Conservation (phyloP, 1,284 basidiomycete species). For the Ustilago vetiveriae region DNA sequence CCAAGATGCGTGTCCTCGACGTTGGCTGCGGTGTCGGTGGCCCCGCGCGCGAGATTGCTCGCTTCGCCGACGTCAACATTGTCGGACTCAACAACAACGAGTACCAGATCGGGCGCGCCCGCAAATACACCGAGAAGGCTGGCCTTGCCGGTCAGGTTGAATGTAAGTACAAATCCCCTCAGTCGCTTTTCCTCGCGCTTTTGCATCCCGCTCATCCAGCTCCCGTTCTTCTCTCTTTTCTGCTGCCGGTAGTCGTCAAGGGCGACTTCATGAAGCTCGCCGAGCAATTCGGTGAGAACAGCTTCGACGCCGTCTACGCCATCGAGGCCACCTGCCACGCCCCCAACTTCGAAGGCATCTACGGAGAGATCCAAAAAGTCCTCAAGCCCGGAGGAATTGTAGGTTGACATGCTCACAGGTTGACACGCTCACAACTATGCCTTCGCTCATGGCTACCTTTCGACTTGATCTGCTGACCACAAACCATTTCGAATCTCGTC, state of each 20-base stretch:
- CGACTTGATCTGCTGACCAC: neutral
- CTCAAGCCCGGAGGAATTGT: conserved; percentile 96
- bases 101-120: conserved; percentile 88
- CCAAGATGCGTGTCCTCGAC: conserved; percentile 95
- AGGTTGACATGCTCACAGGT: conserved; percentile 71
- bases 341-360: conserved; percentile 93
- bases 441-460: neutral
- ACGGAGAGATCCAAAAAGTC: conserved; percentile 90
- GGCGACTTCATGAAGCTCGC: conserved; percentile 92
- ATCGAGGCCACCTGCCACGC: conserved; percentile 98
- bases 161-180: conserved; percentile 66
- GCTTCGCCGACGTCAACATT: conserved; percentile 86
- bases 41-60: conserved; percentile 92
- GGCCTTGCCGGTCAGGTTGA: conserved; percentile 81
- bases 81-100: conserved; percentile 96
- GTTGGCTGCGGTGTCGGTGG: conserved; percentile 98
- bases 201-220: neutral
- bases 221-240: neutral
- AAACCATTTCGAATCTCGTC: neutral
- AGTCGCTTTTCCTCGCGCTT: neutral
- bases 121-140: conserved; percentile 82
- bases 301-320: conserved; percentile 97
- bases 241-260: conserved; percentile 50
- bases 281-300: conserved; percentile 91
- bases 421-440: neutral